Percentiles rank a stretch among this genome's conserved stretches.
phyloP scores from a whole-genome alignment of 2,329 filamentous ascomycete genomes.

The Blastomyces percursus region DNA sequence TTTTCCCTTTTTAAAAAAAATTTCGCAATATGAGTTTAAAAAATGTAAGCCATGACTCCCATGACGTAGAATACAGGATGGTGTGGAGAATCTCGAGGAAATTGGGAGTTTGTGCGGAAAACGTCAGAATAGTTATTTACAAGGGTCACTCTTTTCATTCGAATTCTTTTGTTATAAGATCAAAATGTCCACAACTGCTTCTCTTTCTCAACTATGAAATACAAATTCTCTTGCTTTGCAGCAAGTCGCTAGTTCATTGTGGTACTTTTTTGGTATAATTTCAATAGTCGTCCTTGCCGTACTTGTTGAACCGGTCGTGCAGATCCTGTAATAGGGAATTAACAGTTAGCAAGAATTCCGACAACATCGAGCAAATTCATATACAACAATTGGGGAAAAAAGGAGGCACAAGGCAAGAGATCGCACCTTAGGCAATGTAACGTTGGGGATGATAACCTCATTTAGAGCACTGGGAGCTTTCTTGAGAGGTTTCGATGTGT shows the following conservation, averaged over 20 bases:
- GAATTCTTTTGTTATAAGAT: not conserved
- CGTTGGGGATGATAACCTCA: constrained; percentile 84
- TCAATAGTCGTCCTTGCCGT: constrained; percentile 81
- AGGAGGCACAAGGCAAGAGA: constrained; percentile 2
- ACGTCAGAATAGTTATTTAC: not conserved
- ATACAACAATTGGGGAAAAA: not conserved
- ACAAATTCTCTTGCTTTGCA: not conserved
- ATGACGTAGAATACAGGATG: constrained; percentile 6
- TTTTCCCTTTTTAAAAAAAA: constrained; percentile 11
- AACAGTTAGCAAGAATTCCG: not conserved
- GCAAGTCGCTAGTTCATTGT: constrained; percentile 8
- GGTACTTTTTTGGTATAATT: not conserved
- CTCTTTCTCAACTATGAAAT: not conserved
- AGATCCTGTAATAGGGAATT: constrained; percentile 49
- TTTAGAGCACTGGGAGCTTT: constrained; percentile 94
- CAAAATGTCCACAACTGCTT: not conserved
- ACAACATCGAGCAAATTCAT: not conserved
- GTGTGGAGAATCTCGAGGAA: not conserved
- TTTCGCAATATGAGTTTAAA: not conserved
- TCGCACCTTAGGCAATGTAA: constrained; percentile 77
- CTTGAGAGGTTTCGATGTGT: constrained; percentile 61
- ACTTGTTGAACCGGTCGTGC: constrained; percentile 99
- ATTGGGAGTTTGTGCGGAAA: not conserved
- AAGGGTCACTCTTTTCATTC: not conserved
- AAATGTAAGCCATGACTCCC: not conserved